These are phyloP conservation scores for Fusarium tanahbumbuense DNA, from an alignment of 2,329 filamentous ascomycete species.

Conservation along the genomic window DNA sequence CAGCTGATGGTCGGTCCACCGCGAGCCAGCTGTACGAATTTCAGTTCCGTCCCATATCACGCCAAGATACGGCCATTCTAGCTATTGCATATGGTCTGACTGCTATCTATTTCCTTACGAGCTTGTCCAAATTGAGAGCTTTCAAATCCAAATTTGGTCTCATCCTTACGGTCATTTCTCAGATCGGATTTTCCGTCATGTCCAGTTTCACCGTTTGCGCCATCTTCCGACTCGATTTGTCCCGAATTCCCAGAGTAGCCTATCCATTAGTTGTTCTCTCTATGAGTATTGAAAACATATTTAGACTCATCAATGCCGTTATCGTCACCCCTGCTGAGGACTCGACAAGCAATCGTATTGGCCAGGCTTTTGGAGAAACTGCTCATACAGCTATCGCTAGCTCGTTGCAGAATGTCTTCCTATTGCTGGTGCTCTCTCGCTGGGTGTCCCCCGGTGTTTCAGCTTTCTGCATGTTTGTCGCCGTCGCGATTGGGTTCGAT, in stretches of 20 bases:
- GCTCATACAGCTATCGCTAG: constrained; percentile 76
- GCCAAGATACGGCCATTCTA: constrained; percentile 72
- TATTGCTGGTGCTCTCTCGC: constrained; percentile 73
- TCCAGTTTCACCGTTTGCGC: constrained; percentile 85
- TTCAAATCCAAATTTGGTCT: constrained; percentile 81
- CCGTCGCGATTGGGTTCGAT: constrained; percentile 80
- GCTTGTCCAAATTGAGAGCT: constrained; percentile 75
- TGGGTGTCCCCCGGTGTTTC: constrained; percentile 77
- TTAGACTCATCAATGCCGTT: constrained; percentile 81
- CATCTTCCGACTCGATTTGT: constrained; percentile 78
- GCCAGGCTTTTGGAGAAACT: constrained; percentile 78
- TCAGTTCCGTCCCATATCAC: constrained; percentile 78
- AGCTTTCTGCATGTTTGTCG: constrained; percentile 81
- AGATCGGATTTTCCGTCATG: constrained; percentile 78
- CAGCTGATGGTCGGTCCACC: constrained; percentile 64
- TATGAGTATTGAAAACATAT: constrained; percentile 83
- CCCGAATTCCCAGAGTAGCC: constrained; percentile 76
- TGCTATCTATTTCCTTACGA: constrained; percentile 72
- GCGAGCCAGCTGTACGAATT: constrained; percentile 79
- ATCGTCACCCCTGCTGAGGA: constrained; percentile 77
- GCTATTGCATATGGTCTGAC: constrained; percentile 73
- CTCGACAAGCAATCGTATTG: constrained; percentile 75
- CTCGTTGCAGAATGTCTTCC: constrained; percentile 74
- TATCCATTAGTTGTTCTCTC: constrained; percentile 82
- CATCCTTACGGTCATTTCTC: constrained; percentile 75